Conservation (phyloP, 768 basidiomycete genomes). For the Pisolithus sp. region DNA sequence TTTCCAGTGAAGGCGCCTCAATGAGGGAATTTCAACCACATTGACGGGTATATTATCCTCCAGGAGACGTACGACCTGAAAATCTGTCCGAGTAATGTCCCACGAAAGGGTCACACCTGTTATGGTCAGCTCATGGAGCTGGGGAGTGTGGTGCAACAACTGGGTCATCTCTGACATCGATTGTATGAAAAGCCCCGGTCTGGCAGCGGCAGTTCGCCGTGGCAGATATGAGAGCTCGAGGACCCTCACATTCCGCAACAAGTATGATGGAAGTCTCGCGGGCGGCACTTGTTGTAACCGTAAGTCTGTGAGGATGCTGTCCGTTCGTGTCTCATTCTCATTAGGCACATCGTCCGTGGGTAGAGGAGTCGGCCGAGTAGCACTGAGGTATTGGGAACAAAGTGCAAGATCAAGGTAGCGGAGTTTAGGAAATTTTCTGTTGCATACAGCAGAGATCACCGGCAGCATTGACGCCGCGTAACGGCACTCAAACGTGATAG, state of each 20-base stretch:
- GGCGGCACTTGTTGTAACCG: slow-evolving; percentile 38
- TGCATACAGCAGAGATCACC: slow-evolving; percentile 18
- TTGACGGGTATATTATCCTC: slow-evolving; percentile 7
- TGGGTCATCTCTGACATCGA: slow-evolving; percentile 35
- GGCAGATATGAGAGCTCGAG: slow-evolving; percentile 39
- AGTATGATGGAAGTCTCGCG: slow-evolving; percentile 29
- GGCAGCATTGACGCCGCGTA: slow-evolving; percentile 23
- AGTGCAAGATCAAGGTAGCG: slow-evolving; percentile 26
- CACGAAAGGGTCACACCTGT: slow-evolving; percentile 38
- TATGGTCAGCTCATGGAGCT: slow-evolving; percentile 38
- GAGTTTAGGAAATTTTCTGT: slow-evolving; percentile 17
- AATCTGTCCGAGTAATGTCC: slow-evolving; percentile 19
- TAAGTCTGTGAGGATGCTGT: slow-evolving; percentile 25
- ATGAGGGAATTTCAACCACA: slow-evolving; percentile 30
- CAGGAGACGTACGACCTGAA: slow-evolving; percentile 2
- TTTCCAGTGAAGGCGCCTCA: slow-evolving; percentile 44
- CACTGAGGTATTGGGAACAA: slow-evolving; percentile 19
- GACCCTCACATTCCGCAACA: slow-evolving; percentile 33
- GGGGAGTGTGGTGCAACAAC: slow-evolving; percentile 33
- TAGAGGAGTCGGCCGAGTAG: slow-evolving; percentile 22
- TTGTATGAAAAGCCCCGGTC: slow-evolving; percentile 27
- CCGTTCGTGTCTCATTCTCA: neutral
- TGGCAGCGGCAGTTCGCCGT: slow-evolving; percentile 15
- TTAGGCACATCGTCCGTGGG: slow-evolving; percentile 12
- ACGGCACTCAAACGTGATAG: slow-evolving; percentile 29